These are phyloP conservation scores for Mycena alexandri DNA, from an alignment of 768 basidiomycete species.

Conservation along the genomic window DNA sequence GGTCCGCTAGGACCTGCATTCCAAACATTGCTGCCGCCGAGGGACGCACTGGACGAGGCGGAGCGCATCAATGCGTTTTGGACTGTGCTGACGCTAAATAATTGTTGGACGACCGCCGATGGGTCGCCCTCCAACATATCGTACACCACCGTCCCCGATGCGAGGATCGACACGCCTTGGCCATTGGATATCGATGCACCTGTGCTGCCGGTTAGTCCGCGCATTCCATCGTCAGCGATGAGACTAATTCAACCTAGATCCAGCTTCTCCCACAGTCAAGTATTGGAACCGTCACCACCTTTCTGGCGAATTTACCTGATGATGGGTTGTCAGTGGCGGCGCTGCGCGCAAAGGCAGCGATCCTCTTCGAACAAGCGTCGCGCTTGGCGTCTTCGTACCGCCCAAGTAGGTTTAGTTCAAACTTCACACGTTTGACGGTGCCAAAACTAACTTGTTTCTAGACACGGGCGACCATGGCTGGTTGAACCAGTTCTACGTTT, in stretches of 20 bases:
- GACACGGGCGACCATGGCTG: constrained; percentile 1
- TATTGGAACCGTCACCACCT: constrained; percentile 30
- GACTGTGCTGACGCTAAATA: constrained; percentile 51
- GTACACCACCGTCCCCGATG: constrained; percentile 41
- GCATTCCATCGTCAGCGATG: no score
- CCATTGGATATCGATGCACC: constrained; percentile 45
- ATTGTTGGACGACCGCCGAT: constrained; percentile 49
- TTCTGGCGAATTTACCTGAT: constrained; percentile 23
- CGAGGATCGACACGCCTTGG: constrained; percentile 56
- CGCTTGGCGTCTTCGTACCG: constrained; percentile 37
- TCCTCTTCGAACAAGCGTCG: constrained; percentile 46
- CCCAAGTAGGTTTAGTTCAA: constrained; percentile 38
- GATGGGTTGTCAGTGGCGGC: constrained; percentile 17
- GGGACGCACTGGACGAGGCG: constrained; percentile 49
- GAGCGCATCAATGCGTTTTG: constrained; percentile 48
- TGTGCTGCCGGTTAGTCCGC: constrained; percentile 11
- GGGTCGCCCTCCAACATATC: constrained; percentile 47
- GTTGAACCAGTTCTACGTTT: constrained; percentile 40
- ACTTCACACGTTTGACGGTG: not conserved
- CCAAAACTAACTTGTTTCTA: not conserved
- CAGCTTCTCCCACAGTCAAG: constrained; percentile 16
- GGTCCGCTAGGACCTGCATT: constrained; percentile 23
- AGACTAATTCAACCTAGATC: constrained; percentile 17
- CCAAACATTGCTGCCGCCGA: constrained; percentile 44
- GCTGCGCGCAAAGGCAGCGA: constrained; percentile 28